phyloP scores from a whole-genome alignment of 1,284 basidiomycete species.

The Athelia sp. region DNA sequence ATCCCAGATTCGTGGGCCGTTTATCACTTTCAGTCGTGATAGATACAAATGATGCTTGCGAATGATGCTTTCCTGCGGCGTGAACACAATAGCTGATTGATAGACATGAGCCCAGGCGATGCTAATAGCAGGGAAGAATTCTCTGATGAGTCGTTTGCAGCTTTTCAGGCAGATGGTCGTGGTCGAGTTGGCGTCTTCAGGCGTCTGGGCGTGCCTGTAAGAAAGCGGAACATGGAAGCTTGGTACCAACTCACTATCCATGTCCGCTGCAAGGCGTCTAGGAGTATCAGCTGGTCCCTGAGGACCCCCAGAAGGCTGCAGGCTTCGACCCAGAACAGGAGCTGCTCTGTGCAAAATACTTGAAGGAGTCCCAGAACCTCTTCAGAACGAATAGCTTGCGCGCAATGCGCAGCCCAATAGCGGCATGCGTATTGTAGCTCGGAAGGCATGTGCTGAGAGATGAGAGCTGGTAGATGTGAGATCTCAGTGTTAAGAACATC shows the following conservation, averaged over 20 bases:
- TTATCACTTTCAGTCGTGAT: neutral
- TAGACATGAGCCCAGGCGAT: neutral
- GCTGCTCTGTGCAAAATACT: neutral
- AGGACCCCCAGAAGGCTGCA: neutral
- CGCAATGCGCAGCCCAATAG: neutral
- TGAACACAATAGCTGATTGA: neutral
- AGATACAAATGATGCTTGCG: neutral
- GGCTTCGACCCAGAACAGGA: neutral
- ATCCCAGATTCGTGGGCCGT: neutral
- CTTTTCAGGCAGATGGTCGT: neutral
- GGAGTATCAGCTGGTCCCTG: neutral
- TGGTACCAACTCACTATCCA: neutral
- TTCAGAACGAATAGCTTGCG: neutral
- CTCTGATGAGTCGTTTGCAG: neutral
- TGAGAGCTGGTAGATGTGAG: neutral
- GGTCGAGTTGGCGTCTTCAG: too few species aligned
- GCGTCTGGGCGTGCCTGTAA: too few species aligned
- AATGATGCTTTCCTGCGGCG: neutral
- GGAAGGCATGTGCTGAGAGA: neutral
- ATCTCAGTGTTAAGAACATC: neutral
- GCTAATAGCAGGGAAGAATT: neutral
- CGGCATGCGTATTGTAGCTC: neutral
- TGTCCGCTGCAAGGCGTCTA: neutral
- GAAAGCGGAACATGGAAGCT: neutral
- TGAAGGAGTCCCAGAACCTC: neutral